phyloP scores from a whole-genome alignment of 139 green algal species.

The Pseudopediastrum boryanum region DNA sequence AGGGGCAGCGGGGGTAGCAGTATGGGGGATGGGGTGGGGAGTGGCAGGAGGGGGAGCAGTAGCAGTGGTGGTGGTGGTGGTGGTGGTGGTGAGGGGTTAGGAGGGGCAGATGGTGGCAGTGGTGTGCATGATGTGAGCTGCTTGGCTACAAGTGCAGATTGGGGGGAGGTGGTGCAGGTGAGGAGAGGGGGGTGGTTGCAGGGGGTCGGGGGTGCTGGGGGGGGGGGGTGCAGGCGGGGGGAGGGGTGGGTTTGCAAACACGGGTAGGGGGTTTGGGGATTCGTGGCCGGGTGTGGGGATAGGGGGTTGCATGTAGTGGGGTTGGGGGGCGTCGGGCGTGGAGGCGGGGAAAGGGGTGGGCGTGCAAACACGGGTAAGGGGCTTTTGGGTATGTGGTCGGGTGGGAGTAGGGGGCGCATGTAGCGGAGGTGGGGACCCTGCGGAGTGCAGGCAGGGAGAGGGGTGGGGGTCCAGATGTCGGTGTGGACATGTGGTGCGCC shows the following conservation, averaged over 20 bases:
- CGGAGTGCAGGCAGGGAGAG: not conserved
- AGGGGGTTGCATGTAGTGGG: not conserved
- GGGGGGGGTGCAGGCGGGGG: not conserved
- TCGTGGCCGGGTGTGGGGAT: constrained; percentile 13
- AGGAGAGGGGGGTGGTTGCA: not conserved
- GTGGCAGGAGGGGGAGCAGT: not conserved
- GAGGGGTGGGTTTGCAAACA: not conserved
- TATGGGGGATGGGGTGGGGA: not conserved
- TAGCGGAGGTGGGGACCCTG: not conserved
- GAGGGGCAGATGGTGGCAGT: not conserved
- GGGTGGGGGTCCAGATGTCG: not conserved
- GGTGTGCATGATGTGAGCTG: not conserved
- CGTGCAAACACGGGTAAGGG: not conserved
- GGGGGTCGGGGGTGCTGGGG: not conserved
- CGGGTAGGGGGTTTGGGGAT: not conserved
- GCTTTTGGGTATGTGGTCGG: not conserved
- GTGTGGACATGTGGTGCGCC: no score
- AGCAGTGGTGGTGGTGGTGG: not conserved
- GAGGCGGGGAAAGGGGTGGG: not conserved
- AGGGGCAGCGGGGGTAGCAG: not conserved
- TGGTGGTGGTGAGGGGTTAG: not conserved
- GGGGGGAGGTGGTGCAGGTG: constrained; percentile 47
- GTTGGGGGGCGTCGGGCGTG: not conserved
- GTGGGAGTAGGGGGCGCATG: not conserved
- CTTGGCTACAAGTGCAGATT: constrained; percentile 26